These are phyloP conservation scores for Mucuna pruriens DNA, from an alignment of 306 rosid species.

Conservation along the genomic window DNA sequence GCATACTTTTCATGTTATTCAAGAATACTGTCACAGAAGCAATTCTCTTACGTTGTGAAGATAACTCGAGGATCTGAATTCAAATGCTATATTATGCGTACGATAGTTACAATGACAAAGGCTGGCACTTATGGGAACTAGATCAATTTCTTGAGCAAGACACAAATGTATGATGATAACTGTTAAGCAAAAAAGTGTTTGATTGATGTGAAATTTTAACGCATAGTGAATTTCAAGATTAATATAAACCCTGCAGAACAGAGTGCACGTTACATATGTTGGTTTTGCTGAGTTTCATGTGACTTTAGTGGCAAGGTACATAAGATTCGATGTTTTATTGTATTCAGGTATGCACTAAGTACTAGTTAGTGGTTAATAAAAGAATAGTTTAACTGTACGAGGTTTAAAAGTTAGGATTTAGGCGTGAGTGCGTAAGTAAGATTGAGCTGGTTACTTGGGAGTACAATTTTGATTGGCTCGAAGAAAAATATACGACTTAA, in stretches of 20 bases:
- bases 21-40: not conserved
- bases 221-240: constrained; percentile 40
- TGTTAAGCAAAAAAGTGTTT: constrained; percentile 22
- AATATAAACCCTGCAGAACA: constrained; percentile 24
- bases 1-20: not conserved
- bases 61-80: not conserved
- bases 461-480: constrained; percentile 15
- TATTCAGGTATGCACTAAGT: constrained; percentile 9
- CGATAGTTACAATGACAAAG: constrained; percentile 14
- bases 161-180: not conserved
- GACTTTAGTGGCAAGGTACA: constrained; percentile 33
- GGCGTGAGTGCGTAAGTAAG: constrained; percentile 20
- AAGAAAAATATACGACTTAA: constrained; percentile 16
- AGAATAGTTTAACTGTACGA: constrained; percentile 41
- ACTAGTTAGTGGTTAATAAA: constrained; percentile 43
- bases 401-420: constrained; percentile 42
- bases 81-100: not conserved
- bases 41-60: not conserved
- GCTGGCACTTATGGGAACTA: not conserved
- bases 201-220: constrained; percentile 29
- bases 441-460: constrained; percentile 8
- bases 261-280: constrained; percentile 42
- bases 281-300: constrained; percentile 52
- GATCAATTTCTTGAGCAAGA: constrained; percentile 14
- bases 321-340: constrained; percentile 42